Evolutionary conservation across 495 filamentous ascomycete species (phyloP).

Genomic region (Jackrogersella minutella): DNA sequence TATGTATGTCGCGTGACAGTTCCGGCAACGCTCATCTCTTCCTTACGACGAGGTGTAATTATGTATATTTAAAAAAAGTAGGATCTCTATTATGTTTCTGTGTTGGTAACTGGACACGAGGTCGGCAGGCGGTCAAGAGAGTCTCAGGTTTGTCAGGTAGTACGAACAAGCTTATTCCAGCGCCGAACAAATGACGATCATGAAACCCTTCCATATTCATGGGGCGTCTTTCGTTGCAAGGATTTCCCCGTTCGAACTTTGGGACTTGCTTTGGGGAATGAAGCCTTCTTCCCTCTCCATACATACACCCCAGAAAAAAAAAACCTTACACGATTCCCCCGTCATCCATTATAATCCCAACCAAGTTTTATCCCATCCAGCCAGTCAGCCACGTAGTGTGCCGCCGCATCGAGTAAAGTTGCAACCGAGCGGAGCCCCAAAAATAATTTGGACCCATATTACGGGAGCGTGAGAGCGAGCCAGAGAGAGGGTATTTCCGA

Average conservation of each 20-base stretch:
- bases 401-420: slow-evolving; percentile 25
- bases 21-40: slow-evolving; percentile 30
- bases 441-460: slow-evolving; percentile 6
- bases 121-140: not conserved
- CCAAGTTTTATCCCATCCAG: not conserved
- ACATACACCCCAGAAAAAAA: slow-evolving; percentile 2
- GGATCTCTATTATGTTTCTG: too few relatives aligned
- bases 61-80: too few relatives aligned
- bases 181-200: slow-evolving; percentile 26
- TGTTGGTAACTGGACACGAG: not conserved
- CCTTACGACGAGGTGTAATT: slow-evolving; percentile 17
- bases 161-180: slow-evolving; percentile 14
- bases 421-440: slow-evolving; percentile 31
- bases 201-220: slow-evolving; percentile 9
- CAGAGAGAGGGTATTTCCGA: slow-evolving; percentile 24
- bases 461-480: not conserved
- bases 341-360: not conserved
- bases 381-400: slow-evolving; percentile 12
- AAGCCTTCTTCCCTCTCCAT: slow-evolving; percentile 21
- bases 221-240: slow-evolving; percentile 9
- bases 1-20: slow-evolving; percentile 40
- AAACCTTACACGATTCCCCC: too few relatives aligned
- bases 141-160: slow-evolving; percentile 1
- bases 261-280: too few relatives aligned
- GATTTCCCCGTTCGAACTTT: not conserved